Base-by-base conservation (phyloP, 2,329 filamentous ascomycete genomes). In the Aspergillus novoparasiticus region DNA sequence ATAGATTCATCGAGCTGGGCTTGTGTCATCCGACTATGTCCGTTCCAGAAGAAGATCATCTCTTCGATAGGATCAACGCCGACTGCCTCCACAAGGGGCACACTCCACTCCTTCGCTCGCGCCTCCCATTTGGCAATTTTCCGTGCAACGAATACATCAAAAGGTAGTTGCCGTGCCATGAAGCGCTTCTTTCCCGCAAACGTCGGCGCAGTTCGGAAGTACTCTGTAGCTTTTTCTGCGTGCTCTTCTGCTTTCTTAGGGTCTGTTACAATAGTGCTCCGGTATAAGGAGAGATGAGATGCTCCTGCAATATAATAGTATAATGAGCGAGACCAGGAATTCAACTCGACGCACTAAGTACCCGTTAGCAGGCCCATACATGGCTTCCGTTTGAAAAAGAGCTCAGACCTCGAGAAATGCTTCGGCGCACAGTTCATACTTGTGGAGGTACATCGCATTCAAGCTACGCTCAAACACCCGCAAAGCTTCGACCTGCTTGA, bases 21-120 rank as follows among this genome's bases (percentile, higher is more conserved):
- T 0, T 79, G 71, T 2, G 85, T 82, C 92, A 97, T 96, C 60
- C 93, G 88, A 78, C 92, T 94, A 70, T 87, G 88, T 0, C 94
- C 94, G 72, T 92, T 94, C 94, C 94, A 98, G 71, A 98, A 88
- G 76, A 94, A 96, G 14, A 91, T 89, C 90, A 98, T 96, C 80
- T 98, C 95, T 71, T 93, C 87, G 0, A 92, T 82, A 0, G 95
- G 95, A 64, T 89, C 91, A 3, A 92, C 84, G 0, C 93, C 93
- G 10, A 96, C 84, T 0, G 91, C 93, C 69, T 98, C 94, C 1
- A 90, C 85, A 4, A 97, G 82, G 55, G 89, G 86, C 36, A 92
- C 79, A 2, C 85, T 82, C 77, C 89, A 86, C 53, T 85, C 82
- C 72, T 89, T 89, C 4, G 91, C 88, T 26, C 93, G 85, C 34